A percentile compares a stretch with the other conserved stretches of the same genome.
Evolutionary conservation across 495 filamentous ascomycete genomes (phyloP).

Genomic region (Hyaloscypha finlandica): DNA sequence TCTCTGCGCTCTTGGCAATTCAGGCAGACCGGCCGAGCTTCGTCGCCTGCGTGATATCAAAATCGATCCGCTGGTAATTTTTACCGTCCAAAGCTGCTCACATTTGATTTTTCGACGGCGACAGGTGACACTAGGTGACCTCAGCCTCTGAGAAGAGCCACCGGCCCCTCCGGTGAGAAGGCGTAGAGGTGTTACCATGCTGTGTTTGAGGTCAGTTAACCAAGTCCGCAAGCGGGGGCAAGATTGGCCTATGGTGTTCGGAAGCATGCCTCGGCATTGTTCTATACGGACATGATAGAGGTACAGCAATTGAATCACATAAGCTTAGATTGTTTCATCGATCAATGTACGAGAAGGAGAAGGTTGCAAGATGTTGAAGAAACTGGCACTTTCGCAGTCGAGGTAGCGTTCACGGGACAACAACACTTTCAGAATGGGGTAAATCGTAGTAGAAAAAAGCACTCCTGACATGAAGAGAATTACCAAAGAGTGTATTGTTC

Average conservation of each 20-base stretch:
- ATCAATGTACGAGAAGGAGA: not conserved
- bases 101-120: conserved; percentile 39
- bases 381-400: not conserved
- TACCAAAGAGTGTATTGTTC: not conserved
- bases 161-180: not conserved
- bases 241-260: not conserved
- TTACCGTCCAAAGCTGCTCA: conserved; percentile 19
- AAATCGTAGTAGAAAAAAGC: not conserved
- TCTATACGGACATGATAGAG: not conserved
- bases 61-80: not conserved
- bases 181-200: not conserved
- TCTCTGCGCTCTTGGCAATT: conserved; percentile 31
- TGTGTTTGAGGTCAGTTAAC: not conserved
- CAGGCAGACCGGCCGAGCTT: conserved; percentile 31
- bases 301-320: not conserved
- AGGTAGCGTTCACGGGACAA: not conserved
- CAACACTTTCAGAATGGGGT: not conserved
- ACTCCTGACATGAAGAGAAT: not conserved
- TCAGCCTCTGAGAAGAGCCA: not conserved
- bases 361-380: not conserved
- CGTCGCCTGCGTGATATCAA: conserved; percentile 32
- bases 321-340: not conserved
- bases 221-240: not conserved
- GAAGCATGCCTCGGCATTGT: not conserved
- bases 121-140: conserved; percentile 33